Base-by-base conservation (phyloP, 75 land plant genomes). In the Ceratopteris richardii region DNA sequence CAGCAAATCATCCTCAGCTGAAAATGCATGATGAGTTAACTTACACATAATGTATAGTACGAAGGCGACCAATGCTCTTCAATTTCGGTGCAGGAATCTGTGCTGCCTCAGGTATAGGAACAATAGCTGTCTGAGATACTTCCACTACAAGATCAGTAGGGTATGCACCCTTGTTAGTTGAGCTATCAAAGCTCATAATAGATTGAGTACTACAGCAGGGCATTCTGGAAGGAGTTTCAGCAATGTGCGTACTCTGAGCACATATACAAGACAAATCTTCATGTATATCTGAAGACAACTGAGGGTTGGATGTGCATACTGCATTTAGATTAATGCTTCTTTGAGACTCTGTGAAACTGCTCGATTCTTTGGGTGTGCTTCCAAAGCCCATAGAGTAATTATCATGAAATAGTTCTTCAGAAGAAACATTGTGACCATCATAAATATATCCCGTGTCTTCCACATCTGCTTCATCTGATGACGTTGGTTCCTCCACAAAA, bases 21-120 rank as follows among this genome's bases (percentile, higher is more conserved):
- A 43, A 61, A 20, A 13, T 30, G n/a, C 22, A 18, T 52, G 29
- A 24, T 22, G 54, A 52, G 4, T 4, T 12, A 52, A 75, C 99
- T 80, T 86, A 94, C 99, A 94, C 99, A 62, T 75, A 87, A 73
- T 95, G 99, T 63, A 87, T 86, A 44, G 99, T 95, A 44, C 99
- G 77, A 12, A 95, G 84, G 31, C 86, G 84, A 60, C 71, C 80
- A 54, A 90, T 64, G 63, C 80, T 84, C 73, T 95, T 95, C 17
- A 95, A 78, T 77, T 87, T 87, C n/a, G 88, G 99, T 40, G 52
- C 57, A 17, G 99, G 92, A 20, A 90, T 75, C 1, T 78, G 72
- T 46, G 96, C 96, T 43, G 56, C 73, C 66, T 65, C 83, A 42
- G 97, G 86, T 6, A 52, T 28, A 18, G 23, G 18, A 4, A 52